Evolutionary conservation across 1,284 basidiomycete species (phyloP).

Genomic region (Pterulicium gracile): DNA sequence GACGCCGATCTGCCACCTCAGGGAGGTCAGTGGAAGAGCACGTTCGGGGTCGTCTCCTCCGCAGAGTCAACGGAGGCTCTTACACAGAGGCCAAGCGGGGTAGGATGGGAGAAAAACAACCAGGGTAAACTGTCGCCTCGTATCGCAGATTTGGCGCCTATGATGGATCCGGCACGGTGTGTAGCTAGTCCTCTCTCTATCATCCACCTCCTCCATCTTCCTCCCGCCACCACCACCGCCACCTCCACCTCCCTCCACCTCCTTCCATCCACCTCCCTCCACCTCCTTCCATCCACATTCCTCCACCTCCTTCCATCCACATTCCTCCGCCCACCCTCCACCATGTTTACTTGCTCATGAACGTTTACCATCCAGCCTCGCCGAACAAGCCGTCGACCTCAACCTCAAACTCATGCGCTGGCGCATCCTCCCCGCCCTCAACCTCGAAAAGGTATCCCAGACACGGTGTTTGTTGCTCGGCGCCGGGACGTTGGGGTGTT

Average conservation of each 20-base stretch:
- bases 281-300: too few species aligned
- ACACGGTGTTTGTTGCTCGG: slow-evolving; percentile 85
- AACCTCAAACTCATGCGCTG: slow-evolving; percentile 98
- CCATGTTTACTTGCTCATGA: too few species aligned
- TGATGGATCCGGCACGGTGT: slow-evolving; percentile 86
- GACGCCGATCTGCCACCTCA: slow-evolving; percentile 37
- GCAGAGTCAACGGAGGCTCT: slow-evolving; percentile 13
- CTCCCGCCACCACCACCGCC: too few species aligned
- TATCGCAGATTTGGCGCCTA: slow-evolving; percentile 85
- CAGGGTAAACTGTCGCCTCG: slow-evolving; percentile 75
- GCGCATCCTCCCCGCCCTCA: slow-evolving; percentile 85
- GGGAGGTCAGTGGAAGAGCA: slow-evolving; percentile 45
- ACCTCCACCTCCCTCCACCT: too few species aligned
- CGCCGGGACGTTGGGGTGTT: slow-evolving; percentile 94
- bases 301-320: too few species aligned
- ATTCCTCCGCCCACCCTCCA: too few species aligned
- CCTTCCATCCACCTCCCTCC: too few species aligned
- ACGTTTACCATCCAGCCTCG: slow-evolving; percentile 44
- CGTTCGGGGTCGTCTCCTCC: slow-evolving; percentile 40
- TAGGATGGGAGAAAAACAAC: slow-evolving; percentile 93
- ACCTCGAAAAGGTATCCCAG: slow-evolving; percentile 77
- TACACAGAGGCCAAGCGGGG: slow-evolving; percentile 43
- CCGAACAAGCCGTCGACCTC: slow-evolving; percentile 92
- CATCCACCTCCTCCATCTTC: too few species aligned
- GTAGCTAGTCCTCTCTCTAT: slow-evolving; percentile 7